Conservation (phyloP, 2,329 filamentous ascomycete species). For the Penicillium brevicompactum region DNA sequence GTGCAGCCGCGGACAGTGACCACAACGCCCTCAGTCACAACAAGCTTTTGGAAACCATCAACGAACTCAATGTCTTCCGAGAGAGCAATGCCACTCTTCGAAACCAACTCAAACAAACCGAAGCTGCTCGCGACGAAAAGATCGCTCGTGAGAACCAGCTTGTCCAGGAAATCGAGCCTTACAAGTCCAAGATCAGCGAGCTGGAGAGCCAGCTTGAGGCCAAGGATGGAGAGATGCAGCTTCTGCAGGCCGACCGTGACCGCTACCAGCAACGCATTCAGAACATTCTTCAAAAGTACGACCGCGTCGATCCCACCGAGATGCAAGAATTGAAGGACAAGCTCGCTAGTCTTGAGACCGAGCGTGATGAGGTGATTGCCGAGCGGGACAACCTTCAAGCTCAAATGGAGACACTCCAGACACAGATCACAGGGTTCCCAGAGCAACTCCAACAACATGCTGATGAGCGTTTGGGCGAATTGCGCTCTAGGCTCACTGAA, state of each 20-base stretch:
- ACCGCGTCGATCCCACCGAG: constrained; percentile 90
- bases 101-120: constrained; percentile 78
- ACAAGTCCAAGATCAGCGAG: constrained; percentile 78
- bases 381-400: constrained; percentile 64
- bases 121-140: constrained; percentile 75
- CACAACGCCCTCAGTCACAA: constrained; percentile 77
- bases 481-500: constrained; percentile 48
- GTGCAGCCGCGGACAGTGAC: constrained; percentile 71
- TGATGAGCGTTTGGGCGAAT: constrained; percentile 54
- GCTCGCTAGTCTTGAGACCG: constrained; percentile 65
- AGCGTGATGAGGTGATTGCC: constrained; percentile 65
- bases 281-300: constrained; percentile 93
- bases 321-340: constrained; percentile 85
- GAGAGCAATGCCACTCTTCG: constrained; percentile 92
- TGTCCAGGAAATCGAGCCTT: constrained; percentile 73
- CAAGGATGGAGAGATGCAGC: constrained; percentile 83
- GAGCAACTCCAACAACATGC: constrained; percentile 48
- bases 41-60: constrained; percentile 90
- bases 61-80: constrained; percentile 92
- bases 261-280: constrained; percentile 95
- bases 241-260: constrained; percentile 88
- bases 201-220: constrained; percentile 79
- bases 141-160: constrained; percentile 74
- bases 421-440: constrained; percentile 51
- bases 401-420: constrained; percentile 52